Percentiles rank a stretch among this genome's conserved stretches.
phyloP scores from a whole-genome alignment of 768 basidiomycete genomes.

The Mrakia frigida region DNA sequence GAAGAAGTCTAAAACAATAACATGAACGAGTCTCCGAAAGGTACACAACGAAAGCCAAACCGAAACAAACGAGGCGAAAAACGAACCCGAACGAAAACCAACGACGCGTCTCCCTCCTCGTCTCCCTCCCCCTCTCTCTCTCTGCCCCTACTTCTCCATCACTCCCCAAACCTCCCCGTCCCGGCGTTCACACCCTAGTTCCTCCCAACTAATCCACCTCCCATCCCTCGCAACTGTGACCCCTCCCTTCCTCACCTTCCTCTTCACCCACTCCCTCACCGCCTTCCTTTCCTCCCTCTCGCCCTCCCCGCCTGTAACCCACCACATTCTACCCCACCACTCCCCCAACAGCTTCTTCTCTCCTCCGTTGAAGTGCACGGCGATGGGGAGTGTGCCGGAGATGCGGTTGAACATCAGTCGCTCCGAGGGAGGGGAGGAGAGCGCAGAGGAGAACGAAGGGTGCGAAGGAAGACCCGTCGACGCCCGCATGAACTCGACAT shows the following conservation, averaged over 20 bases:
- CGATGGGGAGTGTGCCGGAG: neutral
- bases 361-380: constrained; percentile 8
- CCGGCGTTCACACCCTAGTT: constrained; percentile 11
- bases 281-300: neutral
- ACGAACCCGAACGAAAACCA: too few species aligned
- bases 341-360: neutral
- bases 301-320: neutral
- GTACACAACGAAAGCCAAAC: too few species aligned
- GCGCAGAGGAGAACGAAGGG: neutral
- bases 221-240: constrained; percentile 2
- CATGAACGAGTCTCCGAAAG: too few species aligned
- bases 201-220: constrained; percentile 2
- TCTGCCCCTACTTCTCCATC: neutral
- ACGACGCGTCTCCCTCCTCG: too few species aligned
- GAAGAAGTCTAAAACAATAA: too few species aligned
- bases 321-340: constrained; percentile 6
- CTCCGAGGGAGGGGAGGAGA: neutral
- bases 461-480: neutral
- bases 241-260: neutral
- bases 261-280: neutral
- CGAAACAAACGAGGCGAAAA: too few species aligned
- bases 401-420: neutral
- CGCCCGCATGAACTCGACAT: neutral
- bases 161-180: constrained; percentile 5
- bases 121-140: too few species aligned